phyloP scores from a whole-genome alignment of 305 asterid species.

The Caryopteris hybrid region DNA sequence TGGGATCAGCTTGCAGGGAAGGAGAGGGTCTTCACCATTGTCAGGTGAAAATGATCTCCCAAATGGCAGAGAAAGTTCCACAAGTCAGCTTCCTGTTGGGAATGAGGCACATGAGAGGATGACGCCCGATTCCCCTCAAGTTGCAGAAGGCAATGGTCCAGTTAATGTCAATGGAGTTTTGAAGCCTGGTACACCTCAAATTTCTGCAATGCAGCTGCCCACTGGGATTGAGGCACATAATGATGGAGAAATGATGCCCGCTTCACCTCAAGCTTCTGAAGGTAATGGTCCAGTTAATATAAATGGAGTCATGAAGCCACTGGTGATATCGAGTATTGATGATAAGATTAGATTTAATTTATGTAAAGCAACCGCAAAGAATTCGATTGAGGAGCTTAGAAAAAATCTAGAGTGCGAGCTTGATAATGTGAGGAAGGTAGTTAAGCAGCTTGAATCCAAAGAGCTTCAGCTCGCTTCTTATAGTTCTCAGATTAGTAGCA shows the following conservation, averaged over 20 bases:
- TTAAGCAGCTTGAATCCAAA: conserved; percentile 49
- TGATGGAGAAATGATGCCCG: conserved; percentile 19
- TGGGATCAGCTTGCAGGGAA: conserved; percentile 2
- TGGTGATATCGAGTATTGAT: conserved; percentile 40
- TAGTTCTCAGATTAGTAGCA: conserved; percentile 28
- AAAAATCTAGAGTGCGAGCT: conserved; percentile 53
- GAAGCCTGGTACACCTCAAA: conserved; percentile 19
- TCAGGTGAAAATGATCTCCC: conserved; percentile 22
- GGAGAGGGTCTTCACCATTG: conserved; percentile 19
- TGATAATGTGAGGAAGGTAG: conserved; percentile 49
- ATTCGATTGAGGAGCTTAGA: conserved; percentile 51
- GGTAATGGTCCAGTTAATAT: conserved; percentile 22
- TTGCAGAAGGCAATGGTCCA: conserved; percentile 20
- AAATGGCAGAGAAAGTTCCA: conserved; percentile 13
- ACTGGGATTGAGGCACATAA: conserved; percentile 8
- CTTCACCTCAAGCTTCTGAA: conserved; percentile 19
- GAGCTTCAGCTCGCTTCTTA: conserved; percentile 50
- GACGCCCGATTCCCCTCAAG: conserved; percentile 13
- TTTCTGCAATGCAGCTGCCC: not conserved
- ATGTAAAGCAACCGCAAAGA: conserved; percentile 33
- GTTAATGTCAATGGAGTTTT: conserved; percentile 29
- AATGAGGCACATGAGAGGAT: conserved; percentile 10
- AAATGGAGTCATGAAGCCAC: conserved; percentile 39
- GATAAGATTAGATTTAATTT: conserved; percentile 56
- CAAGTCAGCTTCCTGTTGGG: conserved; percentile 1